phyloP scores from a whole-genome alignment of 192 early-diverging fungal species.

The Jimgerdemannia flammicorona region DNA sequence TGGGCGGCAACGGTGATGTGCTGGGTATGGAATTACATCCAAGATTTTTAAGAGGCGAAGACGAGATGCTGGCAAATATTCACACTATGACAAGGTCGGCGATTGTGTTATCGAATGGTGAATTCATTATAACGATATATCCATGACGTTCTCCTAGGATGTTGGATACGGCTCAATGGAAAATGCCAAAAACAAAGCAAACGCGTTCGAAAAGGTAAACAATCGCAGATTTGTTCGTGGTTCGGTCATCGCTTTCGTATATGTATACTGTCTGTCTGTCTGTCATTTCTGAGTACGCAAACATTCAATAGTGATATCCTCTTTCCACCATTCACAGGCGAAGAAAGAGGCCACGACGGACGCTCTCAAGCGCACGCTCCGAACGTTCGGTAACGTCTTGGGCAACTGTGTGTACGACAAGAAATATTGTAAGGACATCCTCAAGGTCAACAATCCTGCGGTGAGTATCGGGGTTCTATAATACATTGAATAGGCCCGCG shows the following conservation, averaged over 20 bases:
- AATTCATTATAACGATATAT: no score
- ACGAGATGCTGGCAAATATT: no score
- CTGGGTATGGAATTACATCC: neutral
- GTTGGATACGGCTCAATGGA: constrained; percentile 84
- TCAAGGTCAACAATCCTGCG: neutral
- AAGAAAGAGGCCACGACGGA: constrained; percentile 92
- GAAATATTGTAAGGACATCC: constrained; percentile 37
- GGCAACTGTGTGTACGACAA: constrained; percentile 90
- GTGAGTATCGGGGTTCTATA: neutral
- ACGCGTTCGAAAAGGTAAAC: constrained; percentile 79
- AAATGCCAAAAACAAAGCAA: constrained; percentile 67
- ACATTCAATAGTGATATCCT: neutral
- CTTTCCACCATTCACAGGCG: constrained; percentile 34
- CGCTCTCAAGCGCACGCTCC: constrained; percentile 82
- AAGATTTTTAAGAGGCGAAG: no score
- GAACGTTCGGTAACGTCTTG: constrained; percentile 80
- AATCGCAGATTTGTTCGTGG: neutral
- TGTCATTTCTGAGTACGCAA: neutral
- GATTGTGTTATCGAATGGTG: no score
- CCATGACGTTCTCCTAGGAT: constrained; percentile 46
- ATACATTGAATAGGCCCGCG: neutral
- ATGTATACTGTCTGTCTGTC: no score
- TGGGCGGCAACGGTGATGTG: neutral
- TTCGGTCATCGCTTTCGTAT: no score
- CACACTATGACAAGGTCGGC: no score